Evolutionary conservation across 768 basidiomycete species (phyloP), one percentile per base, ranked within the genome.

Genomic region (Coprinopsis cinerea): DNA sequence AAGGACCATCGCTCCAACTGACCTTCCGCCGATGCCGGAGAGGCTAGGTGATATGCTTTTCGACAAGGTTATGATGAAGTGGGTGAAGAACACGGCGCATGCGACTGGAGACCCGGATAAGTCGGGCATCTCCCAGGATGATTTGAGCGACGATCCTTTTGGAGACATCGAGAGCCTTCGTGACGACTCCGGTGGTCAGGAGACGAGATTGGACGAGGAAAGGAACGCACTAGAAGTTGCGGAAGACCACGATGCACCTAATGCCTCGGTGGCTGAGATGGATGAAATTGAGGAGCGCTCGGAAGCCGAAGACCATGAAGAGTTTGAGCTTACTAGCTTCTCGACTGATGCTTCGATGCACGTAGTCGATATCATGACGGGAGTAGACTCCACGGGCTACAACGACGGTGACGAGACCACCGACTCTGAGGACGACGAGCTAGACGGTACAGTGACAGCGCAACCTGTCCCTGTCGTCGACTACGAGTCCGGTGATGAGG

Each of bases 1-100:
- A 47, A 82, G 81, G 45, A 85, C 80, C 23, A 94, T 96, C 55
- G 79, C 81, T 7, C 90, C 92, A 1, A 75, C 78, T 30, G 92
- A 94, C 61, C 70, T 95, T 17, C 86, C 83, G 0, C 59, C 74
- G 5, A 67, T 95, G 24, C 86, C 89, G 2, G 85, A 92, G 30
- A 73, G 81, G 47, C 80, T 93, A 39, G 92, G 93, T 0, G 79
- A 79, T 64, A 95, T 97, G 93, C 69, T 87, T 44, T 93, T 84
- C 57, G 93, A 95, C 68, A 82, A 76, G 57, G 77, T 77, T 34
- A 75, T 81, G 68, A 89, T 91, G 85, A 81, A 77, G 57, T 95
- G 92, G 92, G 82, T 91, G 48, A 86, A 83, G 68, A 78, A 72
- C 23, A 72, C 76, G 0, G 70, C 71, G 6, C 60, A 65, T 20